Conservation (phyloP, 2,329 filamentous ascomycete genomes). For the Coleophoma cylindrospora region DNA sequence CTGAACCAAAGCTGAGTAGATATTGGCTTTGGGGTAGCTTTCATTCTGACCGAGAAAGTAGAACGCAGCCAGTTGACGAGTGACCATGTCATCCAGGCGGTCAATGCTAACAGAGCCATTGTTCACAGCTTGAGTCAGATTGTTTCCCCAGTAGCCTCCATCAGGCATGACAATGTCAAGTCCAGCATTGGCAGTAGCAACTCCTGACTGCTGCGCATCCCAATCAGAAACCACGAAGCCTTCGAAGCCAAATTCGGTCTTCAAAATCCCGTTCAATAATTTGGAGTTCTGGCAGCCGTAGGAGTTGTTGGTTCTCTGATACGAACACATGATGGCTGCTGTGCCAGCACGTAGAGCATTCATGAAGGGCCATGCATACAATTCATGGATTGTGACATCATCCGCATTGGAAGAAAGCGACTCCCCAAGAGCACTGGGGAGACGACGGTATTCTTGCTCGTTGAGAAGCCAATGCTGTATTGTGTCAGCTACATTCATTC, state of each 20-base stretch:
- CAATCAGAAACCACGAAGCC: conserved; percentile 83
- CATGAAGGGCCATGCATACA: conserved; percentile 83
- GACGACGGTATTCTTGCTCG: conserved; percentile 54
- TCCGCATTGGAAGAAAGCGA: conserved; percentile 71
- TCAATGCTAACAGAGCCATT: conserved; percentile 52
- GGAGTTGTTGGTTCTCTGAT: conserved; percentile 66
- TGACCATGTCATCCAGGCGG: conserved; percentile 59
- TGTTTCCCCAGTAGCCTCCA: conserved; percentile 52
- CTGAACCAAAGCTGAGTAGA: background rate
- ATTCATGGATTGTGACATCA: conserved; percentile 66
- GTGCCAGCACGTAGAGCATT: conserved; percentile 75
- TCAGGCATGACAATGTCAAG: conserved; percentile 54
- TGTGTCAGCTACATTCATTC: conserved; percentile 27
- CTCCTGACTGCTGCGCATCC: conserved; percentile 76
- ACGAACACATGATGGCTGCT: conserved; percentile 75
- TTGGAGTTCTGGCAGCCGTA: conserved; percentile 72
- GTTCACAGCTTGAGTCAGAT: conserved; percentile 47
- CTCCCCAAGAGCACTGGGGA: conserved; percentile 39
- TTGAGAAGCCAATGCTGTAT: conserved; percentile 62
- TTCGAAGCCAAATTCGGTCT: conserved; percentile 81
- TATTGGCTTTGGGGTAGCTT: background rate
- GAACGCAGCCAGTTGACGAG: conserved; percentile 57
- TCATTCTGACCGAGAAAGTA: conserved; percentile 29
- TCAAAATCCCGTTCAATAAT: conserved; percentile 72
- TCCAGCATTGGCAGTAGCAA: conserved; percentile 71